These are phyloP conservation scores for Trifolium pratense DNA, from an alignment of 306 rosid genomes.

Conservation along the genomic window DNA sequence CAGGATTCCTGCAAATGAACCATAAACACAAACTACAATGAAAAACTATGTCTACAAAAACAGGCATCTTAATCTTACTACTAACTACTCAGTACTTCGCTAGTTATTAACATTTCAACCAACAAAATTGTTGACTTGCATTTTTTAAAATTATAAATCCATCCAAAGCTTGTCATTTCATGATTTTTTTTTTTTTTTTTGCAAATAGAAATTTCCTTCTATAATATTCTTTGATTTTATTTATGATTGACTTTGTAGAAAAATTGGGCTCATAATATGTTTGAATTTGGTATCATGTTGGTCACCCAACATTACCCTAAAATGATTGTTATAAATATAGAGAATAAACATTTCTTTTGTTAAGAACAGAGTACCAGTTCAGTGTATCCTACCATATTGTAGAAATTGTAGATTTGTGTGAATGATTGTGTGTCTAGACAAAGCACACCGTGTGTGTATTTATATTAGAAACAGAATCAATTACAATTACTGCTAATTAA, in stretches of 20 bases:
- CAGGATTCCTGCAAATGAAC: constrained; percentile 59
- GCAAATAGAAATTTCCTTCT: constrained; percentile 5
- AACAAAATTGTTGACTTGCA: not conserved
- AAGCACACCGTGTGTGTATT: too few species aligned
- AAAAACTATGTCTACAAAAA: constrained; percentile 29
- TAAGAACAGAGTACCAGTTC: not conserved
- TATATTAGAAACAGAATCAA: too few species aligned
- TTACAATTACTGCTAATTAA: too few species aligned
- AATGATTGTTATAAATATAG: not conserved
- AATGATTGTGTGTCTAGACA: too few species aligned
- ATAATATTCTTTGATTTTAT: constrained; percentile 14
- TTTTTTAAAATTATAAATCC: constrained; percentile 23
- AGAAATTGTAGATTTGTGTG: too few species aligned
- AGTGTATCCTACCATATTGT: not conserved
- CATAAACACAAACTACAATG: not conserved
- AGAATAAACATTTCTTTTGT: not conserved
- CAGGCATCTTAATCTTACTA: constrained; percentile 16
- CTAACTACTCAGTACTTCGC: constrained; percentile 23
- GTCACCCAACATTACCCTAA: not conserved
- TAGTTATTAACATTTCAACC: constrained; percentile 15
- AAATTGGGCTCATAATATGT: not conserved
- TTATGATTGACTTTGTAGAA: not conserved
- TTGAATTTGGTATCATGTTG: not conserved
- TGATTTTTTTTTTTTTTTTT: constrained; percentile 6
- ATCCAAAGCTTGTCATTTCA: not conserved